Percentiles rank a stretch among this genome's conserved stretches.
Conservation (phyloP, 164 flowering plant species). For the Magnolia changhungtana region DNA sequence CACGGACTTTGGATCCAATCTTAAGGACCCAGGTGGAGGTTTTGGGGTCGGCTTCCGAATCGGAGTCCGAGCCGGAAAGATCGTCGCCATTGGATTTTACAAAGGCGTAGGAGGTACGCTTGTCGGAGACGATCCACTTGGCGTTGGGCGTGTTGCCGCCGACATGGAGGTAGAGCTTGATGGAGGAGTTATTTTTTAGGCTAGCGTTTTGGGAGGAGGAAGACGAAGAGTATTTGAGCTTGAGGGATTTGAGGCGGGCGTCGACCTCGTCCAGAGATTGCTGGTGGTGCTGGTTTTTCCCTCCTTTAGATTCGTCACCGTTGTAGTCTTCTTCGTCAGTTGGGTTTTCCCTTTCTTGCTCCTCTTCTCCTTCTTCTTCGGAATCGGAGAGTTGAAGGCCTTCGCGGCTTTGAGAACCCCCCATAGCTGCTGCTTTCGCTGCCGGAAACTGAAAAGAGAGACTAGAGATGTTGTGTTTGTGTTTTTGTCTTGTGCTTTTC, state of each 20-base stretch:
- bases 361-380: conserved; percentile 20
- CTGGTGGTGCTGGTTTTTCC: conserved; percentile 4
- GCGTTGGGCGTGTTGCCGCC: conserved; percentile 67
- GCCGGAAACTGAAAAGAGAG: not conserved
- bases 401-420: conserved; percentile 62
- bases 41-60: conserved; percentile 31
- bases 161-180: conserved; percentile 66
- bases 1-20: conserved; percentile 46
- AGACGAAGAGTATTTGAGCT: conserved; percentile 55
- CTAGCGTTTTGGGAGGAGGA: conserved; percentile 21
- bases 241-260: conserved; percentile 59
- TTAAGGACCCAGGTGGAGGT: conserved; percentile 54
- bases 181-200: conserved; percentile 42
- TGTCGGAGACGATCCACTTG: conserved; percentile 73
- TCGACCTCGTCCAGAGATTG: conserved; percentile 63
- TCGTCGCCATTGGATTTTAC: conserved; percentile 21
- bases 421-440: conserved; percentile 31
- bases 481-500: not conserved
- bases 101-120: conserved; percentile 55
- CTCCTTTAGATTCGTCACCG: conserved; percentile 13
- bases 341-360: conserved; percentile 21
- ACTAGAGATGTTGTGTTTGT: not conserved
- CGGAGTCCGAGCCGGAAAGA: conserved; percentile 14
- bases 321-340: conserved; percentile 17
- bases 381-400: conserved; percentile 48